Evolutionary conservation across 345 rosid species (phyloP), one percentile per base, ranked within the genome.

Genomic region (Salix udensis): DNA sequence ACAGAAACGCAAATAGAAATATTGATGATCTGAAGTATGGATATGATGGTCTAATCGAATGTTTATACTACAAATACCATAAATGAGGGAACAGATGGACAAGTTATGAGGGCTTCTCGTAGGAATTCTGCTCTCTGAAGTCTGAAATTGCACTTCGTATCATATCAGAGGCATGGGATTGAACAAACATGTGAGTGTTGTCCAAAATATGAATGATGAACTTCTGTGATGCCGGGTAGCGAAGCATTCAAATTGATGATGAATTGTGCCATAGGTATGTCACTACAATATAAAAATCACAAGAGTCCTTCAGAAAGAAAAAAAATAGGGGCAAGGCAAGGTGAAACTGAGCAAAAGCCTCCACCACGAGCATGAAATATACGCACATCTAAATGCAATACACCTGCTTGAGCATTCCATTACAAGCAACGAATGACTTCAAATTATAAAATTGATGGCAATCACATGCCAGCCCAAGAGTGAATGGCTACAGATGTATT

Each of bases 221-320:
- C 80, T 86, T 94, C 85, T 90, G 95, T 4, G 97, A 90, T 6
- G 94, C 75, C 2, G 95, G 95, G 94, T 87, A 92, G 64, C 1
- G 90, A 77, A 34, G 83, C 84, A 85, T 92, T 91, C 84, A 88
- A 36, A 70, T 88, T 90, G 83, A 94, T 85, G 26, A 94, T 91
- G 83, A 94, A 92, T 75, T 92, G 94, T 4, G 91, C 91, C 97
- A 91, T 90, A 0, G 95, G 97, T 52, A 92, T 85, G 78, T 92
- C 97, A 30, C 97, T 94, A 87, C 85, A 79, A 42, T 24, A 67
- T 24, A 67, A 72, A 71, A 9, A 30, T 15, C 12, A 76, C 30
- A 42, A 73, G 48, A 39, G 23, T 19, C 53, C 12, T 74, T 77
- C 73, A 76, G 71, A 3, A 55, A 28, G 2, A 31, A 67, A 40